A percentile compares a stretch with the other conserved stretches of the same genome.
Evolutionary conservation across 306 rosid genomes (phyloP).

Genomic region (Lithocarpus polystachyus): DNA sequence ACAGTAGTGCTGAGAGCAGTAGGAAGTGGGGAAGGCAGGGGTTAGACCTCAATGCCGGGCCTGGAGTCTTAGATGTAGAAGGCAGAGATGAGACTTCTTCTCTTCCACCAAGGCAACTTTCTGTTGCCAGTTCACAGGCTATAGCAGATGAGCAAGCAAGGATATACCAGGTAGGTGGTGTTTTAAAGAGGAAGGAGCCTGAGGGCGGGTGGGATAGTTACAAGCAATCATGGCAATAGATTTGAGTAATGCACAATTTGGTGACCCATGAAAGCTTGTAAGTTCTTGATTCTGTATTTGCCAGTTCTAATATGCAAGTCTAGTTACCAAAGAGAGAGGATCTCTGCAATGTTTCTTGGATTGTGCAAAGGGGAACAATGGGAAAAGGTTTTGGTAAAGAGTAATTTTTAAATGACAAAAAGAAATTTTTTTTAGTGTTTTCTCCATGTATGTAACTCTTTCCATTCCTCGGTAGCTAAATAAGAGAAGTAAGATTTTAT

Average conservation of each 20-base stretch:
- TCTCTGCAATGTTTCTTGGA: conserved; percentile 19
- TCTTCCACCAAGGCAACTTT: conserved; percentile 44
- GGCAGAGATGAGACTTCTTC: conserved; percentile 54
- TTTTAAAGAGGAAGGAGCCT: conserved; percentile 69
- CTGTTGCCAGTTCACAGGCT: conserved; percentile 61
- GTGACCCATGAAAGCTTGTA: conserved; percentile 38
- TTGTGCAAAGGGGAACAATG: conserved; percentile 25
- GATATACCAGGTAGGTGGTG: conserved; percentile 51
- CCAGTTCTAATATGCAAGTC: conserved; percentile 27
- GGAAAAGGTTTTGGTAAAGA: conserved; percentile 15
- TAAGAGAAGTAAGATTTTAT: conserved; percentile 1
- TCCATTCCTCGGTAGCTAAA: conserved; percentile 1
- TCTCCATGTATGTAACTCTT: conserved; percentile 4
- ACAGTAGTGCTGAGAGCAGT: conserved; percentile 43
- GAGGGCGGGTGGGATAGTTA: conserved; percentile 71
- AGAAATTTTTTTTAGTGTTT: conserved; percentile 8
- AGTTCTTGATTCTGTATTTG: conserved; percentile 44
- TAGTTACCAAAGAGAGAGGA: conserved; percentile 19
- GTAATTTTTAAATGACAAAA: conserved; percentile 13
- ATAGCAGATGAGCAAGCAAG: conserved; percentile 50
- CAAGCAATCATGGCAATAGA: conserved; percentile 62
- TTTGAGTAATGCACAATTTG: conserved; percentile 20
- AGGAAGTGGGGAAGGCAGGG: conserved; percentile 68
- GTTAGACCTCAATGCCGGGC: conserved; percentile 76
- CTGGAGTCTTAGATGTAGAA: conserved; percentile 56